phyloP scores from a whole-genome alignment of 163 green algal species.

The Chlamydomonas reinhardtii region DNA sequence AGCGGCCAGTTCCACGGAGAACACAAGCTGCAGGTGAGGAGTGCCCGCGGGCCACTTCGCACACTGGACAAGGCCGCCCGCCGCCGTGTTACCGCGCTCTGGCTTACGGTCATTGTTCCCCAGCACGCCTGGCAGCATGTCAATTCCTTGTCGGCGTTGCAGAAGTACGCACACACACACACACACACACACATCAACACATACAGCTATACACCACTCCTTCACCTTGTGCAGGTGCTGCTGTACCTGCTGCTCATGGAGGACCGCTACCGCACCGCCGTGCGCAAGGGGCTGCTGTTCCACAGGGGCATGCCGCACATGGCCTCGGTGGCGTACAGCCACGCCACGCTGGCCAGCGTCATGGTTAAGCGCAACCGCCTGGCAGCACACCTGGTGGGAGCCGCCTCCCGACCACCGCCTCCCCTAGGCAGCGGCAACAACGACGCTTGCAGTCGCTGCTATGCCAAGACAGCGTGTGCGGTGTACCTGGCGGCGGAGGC shows the following conservation, averaged over 20 bases:
- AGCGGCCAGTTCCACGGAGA: slow-evolving; percentile 77
- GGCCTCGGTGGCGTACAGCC: slow-evolving; percentile 30
- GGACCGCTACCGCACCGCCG: slow-evolving; percentile 76
- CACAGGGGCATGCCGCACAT: slow-evolving; percentile 65
- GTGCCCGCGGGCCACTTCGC: too few relatives aligned
- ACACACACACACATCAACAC: slow-evolving; percentile 16
- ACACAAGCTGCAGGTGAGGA: slow-evolving; percentile 68
- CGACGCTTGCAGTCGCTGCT: slow-evolving; percentile 71
- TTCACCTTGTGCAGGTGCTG: slow-evolving; percentile 82
- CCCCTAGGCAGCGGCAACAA: slow-evolving; percentile 50
- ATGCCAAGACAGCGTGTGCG: slow-evolving; percentile 66
- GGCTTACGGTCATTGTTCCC: too few relatives aligned
- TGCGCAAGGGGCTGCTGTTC: slow-evolving; percentile 82
- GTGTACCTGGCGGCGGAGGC: slow-evolving; percentile 55
- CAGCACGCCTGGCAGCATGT: too few relatives aligned
- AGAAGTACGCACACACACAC: too few relatives aligned
- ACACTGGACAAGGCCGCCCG: too few relatives aligned
- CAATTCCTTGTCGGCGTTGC: too few relatives aligned
- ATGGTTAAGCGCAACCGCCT: slow-evolving; percentile 80
- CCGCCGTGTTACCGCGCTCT: too few relatives aligned
- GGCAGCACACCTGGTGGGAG: slow-evolving; percentile 56
- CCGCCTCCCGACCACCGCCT: slow-evolving; percentile 55
- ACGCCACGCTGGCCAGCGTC: slow-evolving; percentile 70
- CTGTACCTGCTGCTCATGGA: slow-evolving; percentile 90
- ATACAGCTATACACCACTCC: not conserved